Evolutionary conservation across 495 filamentous ascomycete species (phyloP), one percentile per base, ranked within the genome.

Genomic region (Trichoderma orchidacearum): DNA sequence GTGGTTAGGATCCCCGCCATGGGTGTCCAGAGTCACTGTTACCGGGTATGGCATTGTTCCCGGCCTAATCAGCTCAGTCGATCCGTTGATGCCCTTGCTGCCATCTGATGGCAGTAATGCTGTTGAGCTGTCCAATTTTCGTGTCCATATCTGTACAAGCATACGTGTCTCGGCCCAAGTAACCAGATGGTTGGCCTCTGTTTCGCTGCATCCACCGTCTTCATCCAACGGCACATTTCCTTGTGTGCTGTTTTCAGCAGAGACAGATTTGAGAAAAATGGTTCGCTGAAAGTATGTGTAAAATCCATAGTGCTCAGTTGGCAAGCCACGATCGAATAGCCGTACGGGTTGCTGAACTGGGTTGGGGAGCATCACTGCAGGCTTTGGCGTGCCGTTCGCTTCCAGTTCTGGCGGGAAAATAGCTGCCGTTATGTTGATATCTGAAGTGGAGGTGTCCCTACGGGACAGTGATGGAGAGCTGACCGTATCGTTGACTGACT

Each of bases 101-200:
- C 27, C 56, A 13, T 23, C 27, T 2, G 9, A 18, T 63, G 68
- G 13, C 18, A 52, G 45, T 7, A 79, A 58, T 0, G 86, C 66
- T 17, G 73, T 66, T 5, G 72, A 64, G 31, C 70, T 70, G 48
- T 71, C 74, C 11, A 70, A 69, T 63, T 65, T 68, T 4, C 78
- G 74, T 5, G 92, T 98, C 90, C 90, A 98, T 55, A 96, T 94
- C 63, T 90, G 84, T 5, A 97, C 87, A 8, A 89, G 81, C 69
- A 94, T 89, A 9, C 92, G 82, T 3, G 90, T 94, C 60, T 90
- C 78, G 1, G 85, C 72, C 82, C 86, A 95, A 15, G 87, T 93
- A 58, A 92, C 87, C 18, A 86, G 70, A 15, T 80, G 79, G 3
- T 72, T 73, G n/a, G 89, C 86, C 32, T 83, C 73, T 0, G 67